Conservation (phyloP, 805 yeast species). For the Spathaspora passalidarum region DNA sequence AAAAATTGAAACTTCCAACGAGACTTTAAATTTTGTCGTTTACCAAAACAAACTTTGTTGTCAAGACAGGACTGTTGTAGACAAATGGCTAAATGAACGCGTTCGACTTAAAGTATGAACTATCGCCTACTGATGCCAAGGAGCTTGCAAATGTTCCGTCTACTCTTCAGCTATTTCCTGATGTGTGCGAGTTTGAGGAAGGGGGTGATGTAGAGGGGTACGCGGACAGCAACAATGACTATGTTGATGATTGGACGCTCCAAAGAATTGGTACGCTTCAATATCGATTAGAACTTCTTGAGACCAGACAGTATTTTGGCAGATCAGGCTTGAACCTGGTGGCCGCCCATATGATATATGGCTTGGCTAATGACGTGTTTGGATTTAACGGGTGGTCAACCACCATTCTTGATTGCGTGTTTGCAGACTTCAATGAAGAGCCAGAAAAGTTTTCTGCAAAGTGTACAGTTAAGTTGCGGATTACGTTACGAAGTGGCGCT, state of each 20-base stretch:
- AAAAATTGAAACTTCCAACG: too few relatives aligned
- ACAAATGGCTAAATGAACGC: too few relatives aligned
- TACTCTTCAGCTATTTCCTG: constrained; percentile 14
- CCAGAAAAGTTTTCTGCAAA: constrained; percentile 18
- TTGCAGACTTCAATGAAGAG: constrained; percentile 20
- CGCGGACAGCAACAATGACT: not conserved
- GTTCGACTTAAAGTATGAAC: constrained; percentile 6
- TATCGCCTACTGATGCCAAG: not conserved
- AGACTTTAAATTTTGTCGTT: too few relatives aligned
- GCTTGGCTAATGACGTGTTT: constrained; percentile 49
- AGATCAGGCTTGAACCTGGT: constrained; percentile 4
- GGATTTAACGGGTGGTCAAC: constrained; percentile 60
- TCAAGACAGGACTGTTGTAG: too few relatives aligned
- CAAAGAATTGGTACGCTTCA: constrained; percentile 47
- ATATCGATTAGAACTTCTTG: constrained; percentile 40
- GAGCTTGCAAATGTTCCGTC: constrained; percentile 3
- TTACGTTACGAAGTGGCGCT: constrained; percentile 46
- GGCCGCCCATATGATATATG: constrained; percentile 20
- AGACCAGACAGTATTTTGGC: constrained; percentile 9
- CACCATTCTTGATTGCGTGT: constrained; percentile 26
- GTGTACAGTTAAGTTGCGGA: constrained; percentile 27
- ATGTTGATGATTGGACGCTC: constrained; percentile 47
- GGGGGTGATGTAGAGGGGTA: constrained; percentile 7
- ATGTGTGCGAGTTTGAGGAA: constrained; percentile 12
- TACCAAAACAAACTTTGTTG: too few relatives aligned